Conservation (phyloP, 1,139 yeast species). For the Saccharomyces hybrid region DNA sequence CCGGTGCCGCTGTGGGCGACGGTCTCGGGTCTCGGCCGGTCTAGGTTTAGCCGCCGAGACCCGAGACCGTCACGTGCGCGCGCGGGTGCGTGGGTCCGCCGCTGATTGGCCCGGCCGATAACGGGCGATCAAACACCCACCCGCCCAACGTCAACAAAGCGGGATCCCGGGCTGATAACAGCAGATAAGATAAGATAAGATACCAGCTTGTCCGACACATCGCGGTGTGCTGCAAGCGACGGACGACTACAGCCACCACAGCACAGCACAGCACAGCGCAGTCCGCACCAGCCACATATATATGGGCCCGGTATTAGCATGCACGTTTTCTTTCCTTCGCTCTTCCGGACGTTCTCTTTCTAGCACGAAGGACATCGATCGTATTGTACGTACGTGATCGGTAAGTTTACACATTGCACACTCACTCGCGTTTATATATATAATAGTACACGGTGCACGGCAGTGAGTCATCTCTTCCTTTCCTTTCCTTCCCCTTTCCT, state of each 20-base stretch:
- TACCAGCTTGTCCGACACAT: not conserved
- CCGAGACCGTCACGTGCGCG: not conserved
- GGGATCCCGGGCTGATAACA: too few species aligned
- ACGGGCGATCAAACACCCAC: too few species aligned
- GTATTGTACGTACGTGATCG: not conserved
- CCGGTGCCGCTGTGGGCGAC: not conserved
- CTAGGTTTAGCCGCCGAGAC: not conserved
- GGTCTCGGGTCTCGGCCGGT: not conserved
- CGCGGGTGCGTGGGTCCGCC: too few species aligned
- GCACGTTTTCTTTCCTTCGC: too few species aligned
- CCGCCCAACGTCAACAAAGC: too few species aligned
- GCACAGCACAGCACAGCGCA: too few species aligned
- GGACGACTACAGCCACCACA: not conserved
- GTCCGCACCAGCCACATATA: too few species aligned
- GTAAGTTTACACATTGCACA: not conserved
- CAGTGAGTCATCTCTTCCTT: too few species aligned
- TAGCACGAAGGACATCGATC: not conserved
- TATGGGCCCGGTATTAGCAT: too few species aligned
- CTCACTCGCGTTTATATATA: not conserved
- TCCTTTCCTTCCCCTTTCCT: not conserved
- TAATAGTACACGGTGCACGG: too few species aligned
- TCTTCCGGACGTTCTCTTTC: not conserved
- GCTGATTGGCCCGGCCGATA: too few species aligned
- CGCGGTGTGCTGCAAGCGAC: not conserved
- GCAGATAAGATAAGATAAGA: too few species aligned